Conservation (phyloP, 106 monocot species). For the Dendrobium chrysotoxum region DNA sequence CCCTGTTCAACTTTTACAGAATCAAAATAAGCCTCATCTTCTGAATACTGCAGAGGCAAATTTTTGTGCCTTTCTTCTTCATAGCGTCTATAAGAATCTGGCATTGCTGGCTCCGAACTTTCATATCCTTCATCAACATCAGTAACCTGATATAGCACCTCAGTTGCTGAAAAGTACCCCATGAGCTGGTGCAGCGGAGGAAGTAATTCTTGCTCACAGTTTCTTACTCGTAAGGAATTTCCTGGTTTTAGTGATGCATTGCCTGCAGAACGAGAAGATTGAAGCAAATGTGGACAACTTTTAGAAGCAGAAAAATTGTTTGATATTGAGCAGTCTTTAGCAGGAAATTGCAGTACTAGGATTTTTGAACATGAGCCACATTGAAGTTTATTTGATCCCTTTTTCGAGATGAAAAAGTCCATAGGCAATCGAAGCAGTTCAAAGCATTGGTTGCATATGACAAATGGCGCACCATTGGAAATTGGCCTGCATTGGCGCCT, state of each 20-base stretch:
- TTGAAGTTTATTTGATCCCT: conserved; percentile 32
- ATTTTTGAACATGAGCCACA: conserved; percentile 53
- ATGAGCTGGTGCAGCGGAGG: conserved; percentile 42
- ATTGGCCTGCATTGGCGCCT: conserved; percentile 49
- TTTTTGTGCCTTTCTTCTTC: neutral
- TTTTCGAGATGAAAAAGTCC: conserved; percentile 44
- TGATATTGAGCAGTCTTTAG: neutral
- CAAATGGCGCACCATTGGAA: conserved; percentile 53
- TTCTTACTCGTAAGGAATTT: neutral
- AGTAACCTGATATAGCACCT: conserved; percentile 20
- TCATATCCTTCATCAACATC: conserved; percentile 16
- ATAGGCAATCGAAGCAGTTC: conserved; percentile 54
- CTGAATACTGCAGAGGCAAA: neutral
- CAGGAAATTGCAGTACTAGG: conserved; percentile 34
- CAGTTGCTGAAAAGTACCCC: conserved; percentile 64
- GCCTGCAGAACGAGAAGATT: conserved; percentile 5
- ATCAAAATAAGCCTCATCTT: neutral
- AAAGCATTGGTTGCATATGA: conserved; percentile 52
- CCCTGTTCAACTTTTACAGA: neutral
- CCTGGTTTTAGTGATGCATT: neutral
- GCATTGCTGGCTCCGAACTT: conserved; percentile 12
- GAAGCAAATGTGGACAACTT: conserved; percentile 1
- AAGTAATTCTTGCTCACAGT: neutral
- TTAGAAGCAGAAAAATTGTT: neutral
- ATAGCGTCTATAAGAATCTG: conserved; percentile 1